Conservation (phyloP, 1,139 yeast genomes). For the Pichia sp. region DNA sequence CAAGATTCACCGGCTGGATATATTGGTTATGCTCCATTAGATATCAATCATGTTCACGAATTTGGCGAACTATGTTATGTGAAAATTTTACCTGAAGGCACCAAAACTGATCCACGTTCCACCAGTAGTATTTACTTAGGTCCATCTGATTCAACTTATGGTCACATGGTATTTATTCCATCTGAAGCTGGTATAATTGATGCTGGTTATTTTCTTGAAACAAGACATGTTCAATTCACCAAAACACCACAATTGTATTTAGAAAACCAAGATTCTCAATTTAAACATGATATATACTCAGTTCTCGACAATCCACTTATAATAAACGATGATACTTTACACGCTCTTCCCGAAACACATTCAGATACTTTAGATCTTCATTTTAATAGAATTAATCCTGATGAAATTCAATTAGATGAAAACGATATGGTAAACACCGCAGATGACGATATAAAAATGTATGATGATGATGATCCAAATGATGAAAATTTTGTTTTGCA, state of each 20-base stretch:
- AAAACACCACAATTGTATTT: not conserved
- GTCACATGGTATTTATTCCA: not conserved
- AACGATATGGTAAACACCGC: too few species aligned
- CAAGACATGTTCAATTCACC: not conserved
- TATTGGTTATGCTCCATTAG: not conserved
- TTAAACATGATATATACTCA: too few species aligned
- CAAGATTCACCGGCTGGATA: not conserved
- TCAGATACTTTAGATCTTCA: too few species aligned
- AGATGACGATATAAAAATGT: too few species aligned
- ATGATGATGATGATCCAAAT: too few species aligned
- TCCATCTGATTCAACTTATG: not conserved
- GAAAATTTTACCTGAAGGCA: not conserved
- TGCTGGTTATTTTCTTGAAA: not conserved
- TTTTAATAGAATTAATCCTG: too few species aligned
- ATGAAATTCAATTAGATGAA: too few species aligned
- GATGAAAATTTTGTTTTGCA: too few species aligned
- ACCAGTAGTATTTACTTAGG: not conserved
- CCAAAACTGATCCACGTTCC: not conserved
- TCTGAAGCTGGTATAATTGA: not conserved
- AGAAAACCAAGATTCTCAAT: too few species aligned
- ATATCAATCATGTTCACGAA: not conserved
- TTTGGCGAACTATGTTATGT: slow-evolving; percentile 2
- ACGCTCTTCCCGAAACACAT: too few species aligned
- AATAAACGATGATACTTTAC: too few species aligned
- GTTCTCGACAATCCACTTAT: too few species aligned